Evolutionary conservation across 805 yeast genomes (phyloP), one percentile per base, ranked within the genome.

Genomic region (Metschnikowia santaceciliae): DNA sequence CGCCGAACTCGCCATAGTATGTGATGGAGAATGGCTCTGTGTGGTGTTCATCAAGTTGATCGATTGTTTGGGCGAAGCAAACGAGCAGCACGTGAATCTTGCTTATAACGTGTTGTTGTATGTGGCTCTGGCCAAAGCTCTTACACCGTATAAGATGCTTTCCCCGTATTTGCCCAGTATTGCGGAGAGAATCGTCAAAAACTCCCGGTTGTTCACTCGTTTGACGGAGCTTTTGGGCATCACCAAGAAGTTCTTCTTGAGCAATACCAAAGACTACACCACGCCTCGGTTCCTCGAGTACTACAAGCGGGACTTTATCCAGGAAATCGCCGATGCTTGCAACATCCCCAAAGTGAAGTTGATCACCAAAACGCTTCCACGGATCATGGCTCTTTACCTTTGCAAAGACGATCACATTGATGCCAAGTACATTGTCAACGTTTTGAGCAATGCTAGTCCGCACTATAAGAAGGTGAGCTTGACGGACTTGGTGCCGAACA

Each of bases 81-180:
- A 84, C 62, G 81, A 80, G 47, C 86, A 84, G 58, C 83, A 82
- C 54, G 79, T 83, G 0, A 81, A 88, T 57, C 71, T 87, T 57
- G 90, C 90, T 0, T 82, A 83, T 55, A 84, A 83, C 60, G 80
- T 82, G 50, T 68, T 92, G 3, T 69, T 80, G 20, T 68, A 76
- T 33, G 75, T 87, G 11, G 85, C 97, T 0, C 59, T 69, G 15
- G 71, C 80, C 1, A 79, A 80, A 56, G 67, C 73, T 1, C 69
- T 79, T 34, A 81, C 96, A 0, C 84, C 96, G 0, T 90, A 92
- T 80, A 88, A 86, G 62, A 67, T 92, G 13, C 70, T 90, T 19
- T 81, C 88, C 6, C 96, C 96, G 0, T 88, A 81, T 54, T 76
- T 94, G 59, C 90, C 92, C 2, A 78, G 84, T 34, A 73, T 90